These are phyloP conservation scores for Rugosomyces carneus DNA, from an alignment of 1,284 basidiomycete species.

Conservation along the genomic window DNA sequence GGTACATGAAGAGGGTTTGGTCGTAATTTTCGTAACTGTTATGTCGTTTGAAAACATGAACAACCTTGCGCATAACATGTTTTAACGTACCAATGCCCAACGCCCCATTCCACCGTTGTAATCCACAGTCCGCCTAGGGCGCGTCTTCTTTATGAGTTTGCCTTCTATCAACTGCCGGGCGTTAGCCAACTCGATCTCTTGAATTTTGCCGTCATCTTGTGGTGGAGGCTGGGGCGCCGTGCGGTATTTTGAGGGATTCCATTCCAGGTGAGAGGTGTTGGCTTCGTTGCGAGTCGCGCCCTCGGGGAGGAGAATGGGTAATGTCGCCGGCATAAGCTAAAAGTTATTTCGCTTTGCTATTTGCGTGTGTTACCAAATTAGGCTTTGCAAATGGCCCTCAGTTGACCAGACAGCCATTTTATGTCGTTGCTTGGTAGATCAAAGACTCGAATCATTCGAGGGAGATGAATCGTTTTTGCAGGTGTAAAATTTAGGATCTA, in stretches of 20 bases:
- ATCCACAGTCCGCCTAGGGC: conserved; percentile 91
- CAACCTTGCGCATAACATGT: not conserved
- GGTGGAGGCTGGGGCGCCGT: conserved; percentile 65
- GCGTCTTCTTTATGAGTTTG: conserved; percentile 81
- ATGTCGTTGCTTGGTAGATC: too few relatives aligned
- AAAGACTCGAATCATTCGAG: too few relatives aligned
- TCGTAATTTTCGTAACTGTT: conserved; percentile 67
- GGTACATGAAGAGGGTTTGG: conserved; percentile 71
- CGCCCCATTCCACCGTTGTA: conserved; percentile 85
- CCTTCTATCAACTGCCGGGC: conserved; percentile 63
- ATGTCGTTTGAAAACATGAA: conserved; percentile 3
- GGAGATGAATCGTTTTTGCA: not conserved
- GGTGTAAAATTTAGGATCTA: conserved; percentile 8
- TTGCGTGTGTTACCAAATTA: too few relatives aligned
- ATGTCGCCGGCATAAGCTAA: conserved; percentile 14
- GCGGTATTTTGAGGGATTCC: conserved; percentile 45
- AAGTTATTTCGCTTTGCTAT: not conserved
- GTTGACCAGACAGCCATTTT: too few relatives aligned
- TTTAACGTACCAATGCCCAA: conserved; percentile 67
- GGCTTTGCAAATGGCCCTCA: too few relatives aligned
- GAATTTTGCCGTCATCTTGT: conserved; percentile 64
- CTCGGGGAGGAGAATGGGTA: conserved; percentile 40
- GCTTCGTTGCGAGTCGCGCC: conserved; percentile 28
- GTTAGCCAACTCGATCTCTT: conserved; percentile 75
- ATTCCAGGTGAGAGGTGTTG: conserved; percentile 39